These are phyloP conservation scores for Hymenoscyphus occultus DNA, from an alignment of 2,329 filamentous ascomycete genomes.

Conservation along the genomic window DNA sequence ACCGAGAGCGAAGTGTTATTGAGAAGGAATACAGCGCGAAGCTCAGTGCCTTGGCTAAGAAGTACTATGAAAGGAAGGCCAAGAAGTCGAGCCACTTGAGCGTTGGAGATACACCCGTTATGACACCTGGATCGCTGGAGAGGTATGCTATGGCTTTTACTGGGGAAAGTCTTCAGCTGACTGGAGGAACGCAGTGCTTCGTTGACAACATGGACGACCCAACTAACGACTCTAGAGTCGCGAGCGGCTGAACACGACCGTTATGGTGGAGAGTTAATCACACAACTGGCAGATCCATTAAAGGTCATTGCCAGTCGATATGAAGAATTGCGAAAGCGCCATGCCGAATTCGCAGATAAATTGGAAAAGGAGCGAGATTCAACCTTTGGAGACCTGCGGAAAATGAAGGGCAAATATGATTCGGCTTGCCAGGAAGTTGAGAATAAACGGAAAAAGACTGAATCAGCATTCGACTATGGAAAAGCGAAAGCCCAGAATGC, in stretches of 20 bases:
- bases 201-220: conserved; percentile 93
- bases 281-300: conserved; percentile 81
- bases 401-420: conserved; percentile 92
- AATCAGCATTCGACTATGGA: conserved; percentile 80
- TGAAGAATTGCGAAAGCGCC: conserved; percentile 89
- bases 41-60: conserved; percentile 83
- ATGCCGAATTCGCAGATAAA: conserved; percentile 83
- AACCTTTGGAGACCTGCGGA: conserved; percentile 81
- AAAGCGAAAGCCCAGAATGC: conserved; percentile 87
- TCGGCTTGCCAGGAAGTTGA: conserved; percentile 91
- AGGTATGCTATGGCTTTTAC: conserved; percentile 49
- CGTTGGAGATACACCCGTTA: conserved; percentile 86
- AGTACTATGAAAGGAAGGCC: conserved; percentile 96
- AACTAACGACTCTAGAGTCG: conserved; percentile 84
- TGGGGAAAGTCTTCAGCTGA: conserved; percentile 2
- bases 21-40: conserved; percentile 96
- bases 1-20: conserved; percentile 87
- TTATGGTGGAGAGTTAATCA: conserved; percentile 74
- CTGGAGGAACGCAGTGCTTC: conserved; percentile 64
- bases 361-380: conserved; percentile 85
- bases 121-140: conserved; percentile 94
- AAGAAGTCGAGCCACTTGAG: conserved; percentile 84
- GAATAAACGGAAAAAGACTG: conserved; percentile 88
- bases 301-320: conserved; percentile 72
- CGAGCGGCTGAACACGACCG: conserved; percentile 86